Base-by-base conservation (phyloP, 2,329 filamentous ascomycete species). In the Fusarium sp. region DNA sequence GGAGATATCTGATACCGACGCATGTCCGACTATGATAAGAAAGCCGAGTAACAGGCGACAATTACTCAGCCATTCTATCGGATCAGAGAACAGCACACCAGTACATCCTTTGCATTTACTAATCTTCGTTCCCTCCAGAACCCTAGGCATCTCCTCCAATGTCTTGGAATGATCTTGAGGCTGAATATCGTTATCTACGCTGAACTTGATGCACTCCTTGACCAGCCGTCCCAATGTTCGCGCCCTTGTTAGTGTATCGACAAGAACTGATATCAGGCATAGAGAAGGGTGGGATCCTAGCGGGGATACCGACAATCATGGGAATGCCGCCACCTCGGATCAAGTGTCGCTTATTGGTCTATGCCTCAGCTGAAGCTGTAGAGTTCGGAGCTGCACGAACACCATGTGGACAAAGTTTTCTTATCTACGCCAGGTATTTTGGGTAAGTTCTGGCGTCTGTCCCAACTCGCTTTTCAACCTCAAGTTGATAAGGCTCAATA, bases 371-470 rank as follows among this genome's bases (percentile, higher is more conserved):
- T 20, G 5, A 11, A 29, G 37, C 31, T 7, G 31, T 43, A n/a
- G 45, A 51, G 25, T 43, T 52, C 11, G 52, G 23, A 21, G 46
- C 54, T 11, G 46, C 46, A 43, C 33, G 5, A 4, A 57, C 46
- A 17, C 39, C 54, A 14, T n/a, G 14, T 33, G 14, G 14, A 33
- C 31, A 33, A 33, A 33, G 8, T 4, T 15, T 15, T 15, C 11
- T 33, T 11, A 33, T 33, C 31, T 14, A 13, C 4, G 15, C 13
- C 11, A 33, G 31, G 8, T 33, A 33, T 7, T 14, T 33, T 15
- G 13, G 31, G 31, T 6, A 33, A 15, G 14, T 14, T 33, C 8
- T 33, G 3, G 31, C 31, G 14, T 51, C 46, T 23, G 54, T 46
- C 20, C 46, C 54, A 10, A 15, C 13, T 14, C 7, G 33, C 8